A percentile compares a stretch with the other conserved stretches of the same genome.
phyloP scores from a whole-genome alignment of 2,329 filamentous ascomycete species.

The Botryotinia convoluta region DNA sequence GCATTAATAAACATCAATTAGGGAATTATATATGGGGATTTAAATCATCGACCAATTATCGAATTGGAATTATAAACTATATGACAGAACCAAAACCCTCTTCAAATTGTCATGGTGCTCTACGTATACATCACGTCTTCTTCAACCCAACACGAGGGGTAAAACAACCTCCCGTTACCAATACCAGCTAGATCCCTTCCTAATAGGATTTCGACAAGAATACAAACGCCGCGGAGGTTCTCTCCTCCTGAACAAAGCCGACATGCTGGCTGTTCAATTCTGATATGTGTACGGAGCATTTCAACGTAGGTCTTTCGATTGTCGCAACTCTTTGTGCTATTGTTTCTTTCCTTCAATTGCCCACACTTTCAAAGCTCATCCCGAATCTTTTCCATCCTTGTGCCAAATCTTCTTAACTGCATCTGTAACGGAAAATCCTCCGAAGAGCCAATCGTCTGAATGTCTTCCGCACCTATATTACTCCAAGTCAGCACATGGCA shows the following conservation, averaged over 20 bases:
- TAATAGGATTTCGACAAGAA: background rate
- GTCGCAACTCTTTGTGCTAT: background rate
- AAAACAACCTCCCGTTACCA: background rate
- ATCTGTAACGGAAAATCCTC: slow-evolving; percentile 17
- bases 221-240: background rate
- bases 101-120: background rate
- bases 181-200: background rate
- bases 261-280: background rate
- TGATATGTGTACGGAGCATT: background rate
- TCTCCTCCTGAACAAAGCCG: background rate
- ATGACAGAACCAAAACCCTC: background rate
- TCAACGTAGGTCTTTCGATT: background rate
- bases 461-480: slow-evolving; percentile 21
- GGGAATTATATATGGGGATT: background rate
- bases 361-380: background rate
- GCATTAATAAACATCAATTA: slow-evolving; percentile 6
- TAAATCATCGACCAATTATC: background rate
- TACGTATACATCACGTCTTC: background rate
- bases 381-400: slow-evolving; percentile 18
- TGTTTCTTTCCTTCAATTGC: background rate
- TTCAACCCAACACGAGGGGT: background rate
- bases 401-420: slow-evolving; percentile 23
- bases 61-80: background rate
- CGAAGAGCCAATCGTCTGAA: slow-evolving; percentile 25
- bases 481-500: background rate